These are phyloP conservation scores for Phoma sp. DNA, from an alignment of 2,329 filamentous ascomycete species.

Conservation along the genomic window DNA sequence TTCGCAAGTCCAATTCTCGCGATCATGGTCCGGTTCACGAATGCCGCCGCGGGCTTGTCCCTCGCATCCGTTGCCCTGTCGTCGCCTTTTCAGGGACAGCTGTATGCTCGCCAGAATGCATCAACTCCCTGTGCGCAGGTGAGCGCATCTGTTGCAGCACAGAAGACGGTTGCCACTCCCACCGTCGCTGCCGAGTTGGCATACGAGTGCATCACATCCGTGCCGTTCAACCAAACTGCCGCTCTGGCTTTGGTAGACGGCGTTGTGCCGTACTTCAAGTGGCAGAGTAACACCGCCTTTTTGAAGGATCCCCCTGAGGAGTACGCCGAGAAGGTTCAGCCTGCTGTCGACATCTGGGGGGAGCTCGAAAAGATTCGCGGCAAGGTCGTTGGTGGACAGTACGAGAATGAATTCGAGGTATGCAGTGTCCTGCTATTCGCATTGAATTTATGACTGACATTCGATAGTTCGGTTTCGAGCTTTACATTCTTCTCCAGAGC, in stretches of 20 bases:
- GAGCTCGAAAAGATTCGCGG: slow-evolving; percentile 48
- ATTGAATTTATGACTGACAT: slow-evolving; percentile 8
- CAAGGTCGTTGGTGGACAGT: slow-evolving; percentile 47
- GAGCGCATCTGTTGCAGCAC: slow-evolving; percentile 34
- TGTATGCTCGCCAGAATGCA: slow-evolving; percentile 37
- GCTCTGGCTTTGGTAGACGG: slow-evolving; percentile 51
- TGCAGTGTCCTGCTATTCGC: background rate
- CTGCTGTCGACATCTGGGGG: slow-evolving; percentile 51
- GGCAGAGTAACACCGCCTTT: slow-evolving; percentile 55
- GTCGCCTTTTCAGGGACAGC: slow-evolving; percentile 30
- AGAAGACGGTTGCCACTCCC: slow-evolving; percentile 37
- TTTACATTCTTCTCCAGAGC: slow-evolving; percentile 54
- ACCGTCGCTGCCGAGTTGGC: slow-evolving; percentile 54
- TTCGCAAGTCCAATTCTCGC: slow-evolving; percentile 1
- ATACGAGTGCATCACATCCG: slow-evolving; percentile 54
- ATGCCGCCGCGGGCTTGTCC: slow-evolving; percentile 31
- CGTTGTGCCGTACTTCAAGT: slow-evolving; percentile 54
- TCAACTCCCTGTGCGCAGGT: slow-evolving; percentile 44
- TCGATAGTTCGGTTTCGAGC: slow-evolving; percentile 39
- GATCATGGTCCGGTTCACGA: slow-evolving; percentile 35
- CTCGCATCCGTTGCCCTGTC: slow-evolving; percentile 36
- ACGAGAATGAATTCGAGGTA: slow-evolving; percentile 52
- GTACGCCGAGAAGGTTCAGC: slow-evolving; percentile 55
- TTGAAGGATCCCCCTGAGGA: slow-evolving; percentile 55
- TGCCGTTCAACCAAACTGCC: slow-evolving; percentile 53